Conservation (phyloP, 495 filamentous ascomycete species). For the Penicillium manginii region DNA sequence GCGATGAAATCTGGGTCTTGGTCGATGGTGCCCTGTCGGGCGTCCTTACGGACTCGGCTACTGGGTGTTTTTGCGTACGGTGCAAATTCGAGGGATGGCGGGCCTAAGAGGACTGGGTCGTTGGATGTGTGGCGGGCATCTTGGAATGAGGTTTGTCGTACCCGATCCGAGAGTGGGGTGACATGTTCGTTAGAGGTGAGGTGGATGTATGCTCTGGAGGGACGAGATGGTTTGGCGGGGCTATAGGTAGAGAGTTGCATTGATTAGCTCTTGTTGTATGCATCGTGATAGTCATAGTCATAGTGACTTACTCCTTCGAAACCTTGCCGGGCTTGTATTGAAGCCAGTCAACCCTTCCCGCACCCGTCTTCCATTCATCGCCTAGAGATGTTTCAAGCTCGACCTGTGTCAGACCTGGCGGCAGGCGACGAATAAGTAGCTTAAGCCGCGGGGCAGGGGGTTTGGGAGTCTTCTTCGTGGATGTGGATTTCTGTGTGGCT, state of each 20-base stretch:
- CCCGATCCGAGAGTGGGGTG: constrained; percentile 62
- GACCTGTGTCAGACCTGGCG: constrained; percentile 78
- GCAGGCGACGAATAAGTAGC: constrained; percentile 80
- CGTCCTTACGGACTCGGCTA: constrained; percentile 69
- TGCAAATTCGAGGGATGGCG: constrained; percentile 79
- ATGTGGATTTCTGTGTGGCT: constrained; percentile 59
- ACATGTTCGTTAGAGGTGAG: constrained; percentile 64
- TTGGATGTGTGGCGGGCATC: constrained; percentile 73
- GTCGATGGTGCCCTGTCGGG: constrained; percentile 91
- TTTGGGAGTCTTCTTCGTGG: constrained; percentile 54
- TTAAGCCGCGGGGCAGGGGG: constrained; percentile 71
- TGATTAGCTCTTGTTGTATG: constrained; percentile 16
- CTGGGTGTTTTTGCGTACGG: constrained; percentile 81
- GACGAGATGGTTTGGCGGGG: constrained; percentile 75
- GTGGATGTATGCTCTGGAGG: constrained; percentile 79
- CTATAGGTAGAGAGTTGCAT: constrained; percentile 40
- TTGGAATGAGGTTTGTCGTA: constrained; percentile 66
- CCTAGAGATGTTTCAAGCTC: constrained; percentile 78
- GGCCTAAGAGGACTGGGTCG: constrained; percentile 69
- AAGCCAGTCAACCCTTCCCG: constrained; percentile 83
- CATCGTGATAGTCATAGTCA: constrained; percentile 8
- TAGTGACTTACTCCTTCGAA: constrained; percentile 73
- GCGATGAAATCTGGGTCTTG: constrained; percentile 93
- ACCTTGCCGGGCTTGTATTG: constrained; percentile 80
- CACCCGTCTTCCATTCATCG: constrained; percentile 79